Evolutionary conservation across 208 protist genomes (phyloP).

Genomic region (Leishmania major): DNA sequence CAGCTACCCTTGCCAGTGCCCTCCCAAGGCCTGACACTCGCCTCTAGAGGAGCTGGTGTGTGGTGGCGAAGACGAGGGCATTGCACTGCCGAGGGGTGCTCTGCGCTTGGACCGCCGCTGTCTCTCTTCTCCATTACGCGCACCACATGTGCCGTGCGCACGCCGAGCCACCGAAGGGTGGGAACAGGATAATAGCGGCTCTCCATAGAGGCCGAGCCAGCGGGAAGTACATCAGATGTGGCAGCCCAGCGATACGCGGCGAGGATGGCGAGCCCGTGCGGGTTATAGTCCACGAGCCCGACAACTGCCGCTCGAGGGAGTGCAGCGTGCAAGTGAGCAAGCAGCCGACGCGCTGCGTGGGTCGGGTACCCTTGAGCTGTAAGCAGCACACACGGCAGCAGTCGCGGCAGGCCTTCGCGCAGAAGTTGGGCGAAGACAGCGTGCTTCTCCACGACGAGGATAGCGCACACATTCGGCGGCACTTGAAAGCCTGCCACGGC

Average conservation of each 20-base stretch:
- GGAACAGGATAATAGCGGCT: constrained; percentile 28
- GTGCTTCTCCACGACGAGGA: constrained; percentile 89
- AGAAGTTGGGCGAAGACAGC: constrained; percentile 76
- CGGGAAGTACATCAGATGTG: not conserved
- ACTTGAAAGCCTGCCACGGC: constrained; percentile 30
- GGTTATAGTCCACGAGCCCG: constrained; percentile 84
- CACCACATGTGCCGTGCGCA: constrained; percentile 30
- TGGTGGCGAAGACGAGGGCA: not conserved
- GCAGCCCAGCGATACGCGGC: constrained; percentile 66
- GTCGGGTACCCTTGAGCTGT: constrained; percentile 83
- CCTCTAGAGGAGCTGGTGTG: not conserved
- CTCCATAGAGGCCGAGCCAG: constrained; percentile 15
- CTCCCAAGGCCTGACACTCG: not conserved
- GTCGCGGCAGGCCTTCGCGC: constrained; percentile 49
- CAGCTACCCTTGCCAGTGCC: not conserved
- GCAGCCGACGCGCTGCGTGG: constrained; percentile 60
- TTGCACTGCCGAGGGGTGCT: not conserved
- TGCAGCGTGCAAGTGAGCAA: constrained; percentile 59
- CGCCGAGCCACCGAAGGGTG: constrained; percentile 54
- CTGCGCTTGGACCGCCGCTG: not conserved
- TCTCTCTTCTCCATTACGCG: not conserved
- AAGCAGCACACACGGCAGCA: constrained; percentile 75
- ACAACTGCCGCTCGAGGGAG: constrained; percentile 62
- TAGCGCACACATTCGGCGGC: constrained; percentile 47
- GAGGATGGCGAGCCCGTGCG: constrained; percentile 76